Conservation (phyloP, 164 flowering plant species). For the Kalanchoe fedtschenkoi region DNA sequence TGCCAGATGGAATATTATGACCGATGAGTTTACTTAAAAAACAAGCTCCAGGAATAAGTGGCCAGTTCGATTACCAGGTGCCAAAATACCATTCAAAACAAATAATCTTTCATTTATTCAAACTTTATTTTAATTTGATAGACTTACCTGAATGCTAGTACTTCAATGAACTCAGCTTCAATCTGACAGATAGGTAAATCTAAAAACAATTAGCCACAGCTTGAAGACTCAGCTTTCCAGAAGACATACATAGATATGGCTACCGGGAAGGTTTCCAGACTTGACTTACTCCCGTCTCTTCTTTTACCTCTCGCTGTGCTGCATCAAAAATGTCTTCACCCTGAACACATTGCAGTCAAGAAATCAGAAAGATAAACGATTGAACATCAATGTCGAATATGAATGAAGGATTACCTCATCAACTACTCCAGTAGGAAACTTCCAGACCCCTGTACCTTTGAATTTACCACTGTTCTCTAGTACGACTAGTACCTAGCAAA, state of each 20-base stretch:
- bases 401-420: slow-evolving; percentile 23
- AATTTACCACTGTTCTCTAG: slow-evolving; percentile 32
- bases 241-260: neutral
- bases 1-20: slow-evolving; percentile 10
- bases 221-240: neutral
- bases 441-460: slow-evolving; percentile 33
- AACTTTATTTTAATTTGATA: neutral
- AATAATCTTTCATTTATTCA: neutral
- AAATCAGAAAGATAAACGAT: neutral
- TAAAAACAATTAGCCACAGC: neutral
- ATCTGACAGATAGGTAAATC: slow-evolving; percentile 19
- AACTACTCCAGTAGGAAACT: slow-evolving; percentile 42
- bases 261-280: neutral
- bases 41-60: neutral
- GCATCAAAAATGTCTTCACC: slow-evolving; percentile 46
- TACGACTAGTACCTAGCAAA: slow-evolving; percentile 30
- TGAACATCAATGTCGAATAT: neutral
- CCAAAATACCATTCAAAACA: neutral
- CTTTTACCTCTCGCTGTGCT: slow-evolving; percentile 42
- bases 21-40: neutral
- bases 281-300: slow-evolving; percentile 46
- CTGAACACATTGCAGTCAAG: slow-evolving; percentile 15
- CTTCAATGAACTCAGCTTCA: slow-evolving; percentile 40
- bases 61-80: neutral
- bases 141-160: slow-evolving; percentile 42